Evolutionary conservation across 352 stramenopile genomes (phyloP).

Genomic region (Bremia lactucae): DNA sequence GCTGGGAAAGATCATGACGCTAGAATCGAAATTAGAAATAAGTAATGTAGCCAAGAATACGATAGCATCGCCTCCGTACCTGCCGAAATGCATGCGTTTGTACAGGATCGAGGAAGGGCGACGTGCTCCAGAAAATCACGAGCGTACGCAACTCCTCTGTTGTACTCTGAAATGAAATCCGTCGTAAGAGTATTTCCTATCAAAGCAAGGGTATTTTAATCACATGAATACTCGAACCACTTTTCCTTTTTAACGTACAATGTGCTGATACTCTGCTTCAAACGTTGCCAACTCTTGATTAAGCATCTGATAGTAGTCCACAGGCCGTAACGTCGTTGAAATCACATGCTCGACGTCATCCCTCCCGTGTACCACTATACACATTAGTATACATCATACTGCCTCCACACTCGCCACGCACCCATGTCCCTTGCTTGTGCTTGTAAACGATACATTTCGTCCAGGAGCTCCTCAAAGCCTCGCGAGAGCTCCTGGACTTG

Average conservation of each 20-base stretch:
- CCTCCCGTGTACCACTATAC: slow-evolving; percentile 5
- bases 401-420: slow-evolving; percentile 12
- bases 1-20: slow-evolving; percentile 33
- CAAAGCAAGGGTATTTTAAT: too few relatives aligned
- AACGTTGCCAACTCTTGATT: slow-evolving; percentile 51
- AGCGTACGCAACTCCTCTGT: slow-evolving; percentile 66
- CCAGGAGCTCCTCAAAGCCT: slow-evolving; percentile 41
- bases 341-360: slow-evolving; percentile 3
- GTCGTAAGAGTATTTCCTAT: slow-evolving; percentile 50
- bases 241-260: too few relatives aligned
- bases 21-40: background rate
- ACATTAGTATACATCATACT: background rate
- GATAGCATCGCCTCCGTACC: too few relatives aligned
- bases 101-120: slow-evolving; percentile 54
- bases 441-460: slow-evolving; percentile 50
- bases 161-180: slow-evolving; percentile 60
- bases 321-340: slow-evolving; percentile 21
- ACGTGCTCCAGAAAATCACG: slow-evolving; percentile 73
- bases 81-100: slow-evolving; percentile 38
- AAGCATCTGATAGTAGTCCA: slow-evolving; percentile 71
- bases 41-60: background rate
- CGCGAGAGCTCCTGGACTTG: slow-evolving; percentile 40
- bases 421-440: slow-evolving; percentile 23
- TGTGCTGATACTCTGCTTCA: slow-evolving; percentile 74
- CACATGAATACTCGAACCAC: too few relatives aligned